Evolutionary conservation across 768 basidiomycete genomes (phyloP).

Genomic region (Termitomyces sp.): DNA sequence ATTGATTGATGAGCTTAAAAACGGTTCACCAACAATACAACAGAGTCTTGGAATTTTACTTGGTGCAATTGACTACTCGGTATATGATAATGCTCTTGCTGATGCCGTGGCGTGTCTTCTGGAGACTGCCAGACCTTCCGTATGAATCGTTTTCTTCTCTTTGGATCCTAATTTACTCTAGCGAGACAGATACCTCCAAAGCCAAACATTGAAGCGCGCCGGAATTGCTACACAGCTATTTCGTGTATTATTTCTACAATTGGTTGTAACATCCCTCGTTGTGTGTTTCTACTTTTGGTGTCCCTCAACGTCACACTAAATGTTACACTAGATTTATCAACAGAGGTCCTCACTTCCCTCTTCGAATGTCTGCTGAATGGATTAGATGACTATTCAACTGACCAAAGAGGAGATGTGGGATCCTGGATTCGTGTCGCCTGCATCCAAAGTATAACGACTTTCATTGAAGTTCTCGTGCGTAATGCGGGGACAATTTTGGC

Average conservation of each 20-base stretch:
- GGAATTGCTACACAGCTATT: constrained; percentile 41
- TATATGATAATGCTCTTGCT: constrained; percentile 46
- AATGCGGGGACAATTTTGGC: constrained; percentile 33
- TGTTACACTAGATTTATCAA: constrained; percentile 38
- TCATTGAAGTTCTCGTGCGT: constrained; percentile 46
- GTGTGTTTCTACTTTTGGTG: constrained; percentile 11
- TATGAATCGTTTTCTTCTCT: constrained; percentile 19
- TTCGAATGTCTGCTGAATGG: constrained; percentile 60
- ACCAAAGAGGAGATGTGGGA: constrained; percentile 95
- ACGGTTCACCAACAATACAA: constrained; percentile 48
- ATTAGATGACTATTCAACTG: constrained; percentile 84
- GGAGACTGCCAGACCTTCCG: constrained; percentile 48
- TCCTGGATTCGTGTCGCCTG: constrained; percentile 89
- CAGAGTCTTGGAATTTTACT: constrained; percentile 71
- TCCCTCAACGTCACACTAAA: neutral
- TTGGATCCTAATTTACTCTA: constrained; percentile 10
- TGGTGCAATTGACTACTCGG: constrained; percentile 61
- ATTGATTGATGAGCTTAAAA: constrained; percentile 57
- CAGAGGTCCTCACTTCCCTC: constrained; percentile 38
- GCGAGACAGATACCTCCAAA: constrained; percentile 17
- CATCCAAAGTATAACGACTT: constrained; percentile 55
- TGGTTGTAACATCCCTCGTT: constrained; percentile 7
- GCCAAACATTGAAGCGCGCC: constrained; percentile 50
- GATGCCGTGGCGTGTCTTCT: constrained; percentile 55
- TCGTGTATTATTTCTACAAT: constrained; percentile 34